Evolutionary conservation across 768 basidiomycete genomes (phyloP).

Genomic region (Rossbeevera mucosa): DNA sequence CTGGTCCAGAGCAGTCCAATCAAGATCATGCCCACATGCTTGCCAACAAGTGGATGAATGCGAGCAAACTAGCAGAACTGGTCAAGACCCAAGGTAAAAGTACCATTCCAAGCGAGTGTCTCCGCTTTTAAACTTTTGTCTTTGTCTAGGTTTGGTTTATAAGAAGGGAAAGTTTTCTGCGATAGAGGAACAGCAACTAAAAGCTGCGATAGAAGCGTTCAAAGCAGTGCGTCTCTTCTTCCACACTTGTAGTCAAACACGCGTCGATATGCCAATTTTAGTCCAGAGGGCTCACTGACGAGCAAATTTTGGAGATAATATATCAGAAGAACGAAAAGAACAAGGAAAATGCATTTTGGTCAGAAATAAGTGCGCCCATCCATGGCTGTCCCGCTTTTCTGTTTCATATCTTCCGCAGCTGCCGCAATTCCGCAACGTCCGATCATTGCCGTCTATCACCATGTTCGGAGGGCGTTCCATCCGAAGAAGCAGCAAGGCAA

Average conservation of each 20-base stretch:
- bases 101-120: neutral
- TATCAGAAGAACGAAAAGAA: constrained; percentile 62
- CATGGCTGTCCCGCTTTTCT: neutral
- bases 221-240: constrained; percentile 44
- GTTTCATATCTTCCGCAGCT: constrained; percentile 40
- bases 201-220: constrained; percentile 60
- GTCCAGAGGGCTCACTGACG: constrained; percentile 49
- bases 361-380: constrained; percentile 61
- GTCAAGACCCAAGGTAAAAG: constrained; percentile 60
- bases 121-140: constrained; percentile 1
- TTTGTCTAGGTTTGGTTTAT: constrained; percentile 64
- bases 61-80: constrained; percentile 62
- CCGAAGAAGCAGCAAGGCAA: constrained; percentile 65
- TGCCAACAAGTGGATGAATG: constrained; percentile 75
- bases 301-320: constrained; percentile 58
- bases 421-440: constrained; percentile 68
- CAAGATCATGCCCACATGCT: constrained; percentile 63
- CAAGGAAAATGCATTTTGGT: constrained; percentile 70
- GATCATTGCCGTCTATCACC: constrained; percentile 80
- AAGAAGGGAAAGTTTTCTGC: constrained; percentile 87
- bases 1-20: constrained; percentile 39
- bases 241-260: neutral
- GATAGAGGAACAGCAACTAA: constrained; percentile 66
- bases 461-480: constrained; percentile 66
- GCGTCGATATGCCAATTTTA: constrained; percentile 21